Base-by-base conservation (phyloP, 495 filamentous ascomycete genomes). In the Aspergillus cristatus region DNA sequence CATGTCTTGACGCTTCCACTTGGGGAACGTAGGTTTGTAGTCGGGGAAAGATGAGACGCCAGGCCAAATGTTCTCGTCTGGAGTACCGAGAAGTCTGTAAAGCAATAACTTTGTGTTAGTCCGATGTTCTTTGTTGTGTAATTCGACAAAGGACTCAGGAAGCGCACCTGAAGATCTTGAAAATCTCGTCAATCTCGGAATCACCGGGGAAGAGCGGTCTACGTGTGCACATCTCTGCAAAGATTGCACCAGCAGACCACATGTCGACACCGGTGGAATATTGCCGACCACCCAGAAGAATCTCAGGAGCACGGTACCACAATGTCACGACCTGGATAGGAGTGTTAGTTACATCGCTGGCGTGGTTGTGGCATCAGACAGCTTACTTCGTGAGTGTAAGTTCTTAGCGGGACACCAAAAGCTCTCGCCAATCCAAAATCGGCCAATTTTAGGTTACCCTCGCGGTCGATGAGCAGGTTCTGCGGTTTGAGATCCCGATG, bases 251-350 rank as follows among this genome's bases (percentile, higher is more conserved):
- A 35, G 90, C 79, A 20, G 87, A 94, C 91, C 91, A 99, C 93
- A 99, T 97, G 59, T 99, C 91, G 29, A 99, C 89, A 44, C 93
- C 91, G 32, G 91, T 97, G 15, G 86, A 94, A 68, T 99, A 99
- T 60, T 97, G 91, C 33, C 89, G 84, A 38, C 93, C 91, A 51
- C 91, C 91, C 11, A 99, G 82, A 14, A 99, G 76, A 55, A 99
- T 95, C 61, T 99, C 91, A 0, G 91, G 91, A n/a, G 90, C 76
- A 35, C 93, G 85, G 58, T 97, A 97, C 91, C 91, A 99, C 37
- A 99, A 75, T 0, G 91, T 99, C 37, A 99, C 91, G 40, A 98
- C 91, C 79, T 83, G 11, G n/a, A 35, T 8, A 6, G 28, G 14
- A 11, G 22, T 11, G 15, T 46, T 28, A 52, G 32, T 26, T 34